A percentile compares a stretch with the other conserved stretches of the same genome.
These are phyloP conservation scores for Ceratobasidium sp. DNA, from an alignment of 1,284 basidiomycete genomes.

Conservation along the genomic window DNA sequence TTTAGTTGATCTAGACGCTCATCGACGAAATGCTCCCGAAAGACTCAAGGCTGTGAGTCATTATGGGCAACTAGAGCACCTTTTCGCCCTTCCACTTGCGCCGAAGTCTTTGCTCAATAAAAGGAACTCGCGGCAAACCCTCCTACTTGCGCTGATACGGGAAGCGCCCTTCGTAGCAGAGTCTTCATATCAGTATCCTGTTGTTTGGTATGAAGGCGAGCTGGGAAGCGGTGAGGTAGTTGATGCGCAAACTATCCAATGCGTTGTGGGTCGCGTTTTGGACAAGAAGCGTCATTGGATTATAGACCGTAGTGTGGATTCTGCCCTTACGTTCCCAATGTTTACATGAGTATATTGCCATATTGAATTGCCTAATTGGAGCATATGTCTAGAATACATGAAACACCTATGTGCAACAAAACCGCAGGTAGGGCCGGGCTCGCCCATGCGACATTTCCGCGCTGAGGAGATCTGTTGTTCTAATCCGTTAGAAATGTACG, in stretches of 20 bases:
- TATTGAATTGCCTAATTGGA: too few species aligned
- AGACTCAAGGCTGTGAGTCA: constrained; percentile 26
- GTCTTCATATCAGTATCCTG: constrained; percentile 33
- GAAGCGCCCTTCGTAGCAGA: neutral
- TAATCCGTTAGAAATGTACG: too few species aligned
- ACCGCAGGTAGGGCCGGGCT: too few species aligned
- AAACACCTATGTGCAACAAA: too few species aligned
- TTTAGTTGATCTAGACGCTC: constrained; percentile 3
- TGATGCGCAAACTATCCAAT: constrained; percentile 40
- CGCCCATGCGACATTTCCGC: too few species aligned
- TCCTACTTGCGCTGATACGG: neutral
- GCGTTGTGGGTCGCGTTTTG: constrained; percentile 45
- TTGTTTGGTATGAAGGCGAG: neutral
- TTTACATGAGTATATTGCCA: neutral
- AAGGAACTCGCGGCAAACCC: neutral
- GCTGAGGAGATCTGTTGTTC: too few species aligned
- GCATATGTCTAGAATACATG: too few species aligned
- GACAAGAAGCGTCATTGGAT: constrained; percentile 48
- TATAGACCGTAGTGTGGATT: constrained; percentile 49
- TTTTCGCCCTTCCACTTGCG: neutral
- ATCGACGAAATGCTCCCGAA: neutral
- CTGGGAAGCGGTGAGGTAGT: constrained; percentile 44
- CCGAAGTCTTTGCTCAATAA: neutral
- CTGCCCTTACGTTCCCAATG: neutral
- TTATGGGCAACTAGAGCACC: neutral